Percentiles rank a stretch among this genome's conserved stretches.
These are phyloP conservation scores for Fistulina hepatica DNA, from an alignment of 1,284 basidiomycete species.

Conservation along the genomic window DNA sequence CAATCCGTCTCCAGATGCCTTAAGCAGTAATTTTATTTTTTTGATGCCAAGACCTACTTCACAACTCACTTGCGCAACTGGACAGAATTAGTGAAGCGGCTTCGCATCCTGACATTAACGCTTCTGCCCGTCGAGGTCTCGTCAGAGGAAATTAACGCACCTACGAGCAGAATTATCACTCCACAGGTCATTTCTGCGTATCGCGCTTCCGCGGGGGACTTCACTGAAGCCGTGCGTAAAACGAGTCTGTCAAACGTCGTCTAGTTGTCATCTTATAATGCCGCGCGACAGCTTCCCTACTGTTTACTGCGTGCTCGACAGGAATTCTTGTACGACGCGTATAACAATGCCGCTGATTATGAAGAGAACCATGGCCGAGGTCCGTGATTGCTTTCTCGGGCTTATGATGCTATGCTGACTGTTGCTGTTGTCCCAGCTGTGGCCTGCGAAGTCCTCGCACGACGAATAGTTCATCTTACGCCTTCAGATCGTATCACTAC, in stretches of 20 bases:
- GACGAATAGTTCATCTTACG: conserved; percentile 64
- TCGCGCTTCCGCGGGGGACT: conserved; percentile 61
- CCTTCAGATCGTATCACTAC: conserved; percentile 51
- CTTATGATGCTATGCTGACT: not conserved
- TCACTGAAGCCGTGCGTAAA: conserved; percentile 60
- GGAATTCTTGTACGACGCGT: conserved; percentile 69
- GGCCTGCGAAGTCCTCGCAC: conserved; percentile 83
- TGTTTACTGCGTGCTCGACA: conserved; percentile 72
- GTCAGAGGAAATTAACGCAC: conserved; percentile 42
- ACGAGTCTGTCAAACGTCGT: not conserved
- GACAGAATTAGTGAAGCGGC: conserved; percentile 67
- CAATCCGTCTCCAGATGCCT: conserved; percentile 54
- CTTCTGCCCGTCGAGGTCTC: conserved; percentile 79
- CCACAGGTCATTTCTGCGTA: conserved; percentile 58
- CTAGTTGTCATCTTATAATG: conserved; percentile 1
- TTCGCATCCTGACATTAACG: conserved; percentile 66
- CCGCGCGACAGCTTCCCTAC: conserved; percentile 51
- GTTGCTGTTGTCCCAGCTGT: conserved; percentile 33
- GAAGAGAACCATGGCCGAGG: conserved; percentile 78
- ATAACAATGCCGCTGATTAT: conserved; percentile 68
- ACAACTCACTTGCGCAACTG: conserved; percentile 3
- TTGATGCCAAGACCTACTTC: not conserved
- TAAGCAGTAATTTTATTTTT: conserved; percentile 41
- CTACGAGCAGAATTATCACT: conserved; percentile 64
- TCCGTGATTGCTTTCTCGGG: conserved; percentile 22